Conservation (phyloP, 306 rosid genomes). For the Acacia confusa region DNA sequence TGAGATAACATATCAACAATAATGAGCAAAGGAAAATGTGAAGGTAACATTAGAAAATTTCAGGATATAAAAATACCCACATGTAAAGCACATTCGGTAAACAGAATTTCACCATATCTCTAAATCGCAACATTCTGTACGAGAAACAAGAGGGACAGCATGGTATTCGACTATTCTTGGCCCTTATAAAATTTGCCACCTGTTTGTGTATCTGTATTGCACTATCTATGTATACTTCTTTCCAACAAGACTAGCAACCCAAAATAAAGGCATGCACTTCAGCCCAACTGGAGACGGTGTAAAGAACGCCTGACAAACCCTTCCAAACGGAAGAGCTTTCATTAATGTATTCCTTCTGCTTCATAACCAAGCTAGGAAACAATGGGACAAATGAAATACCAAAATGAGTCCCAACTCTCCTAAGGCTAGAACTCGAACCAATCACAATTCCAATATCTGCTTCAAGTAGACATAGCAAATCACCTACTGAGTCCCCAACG, state of each 20-base stretch:
- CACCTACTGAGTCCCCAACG: slow-evolving; percentile 94
- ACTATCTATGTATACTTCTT: slow-evolving; percentile 39
- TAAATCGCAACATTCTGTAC: slow-evolving; percentile 52
- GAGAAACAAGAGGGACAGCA: slow-evolving; percentile 49
- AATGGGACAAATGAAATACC: slow-evolving; percentile 86
- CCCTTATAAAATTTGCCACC: slow-evolving; percentile 76
- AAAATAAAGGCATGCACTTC: slow-evolving; percentile 96
- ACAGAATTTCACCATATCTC: slow-evolving; percentile 46
- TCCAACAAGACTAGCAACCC: slow-evolving; percentile 70
- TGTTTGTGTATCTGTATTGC: slow-evolving; percentile 56
- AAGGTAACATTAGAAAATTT: slow-evolving; percentile 23
- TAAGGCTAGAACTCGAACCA: slow-evolving; percentile 91
- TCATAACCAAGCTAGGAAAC: slow-evolving; percentile 70
- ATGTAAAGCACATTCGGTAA: slow-evolving; percentile 42
- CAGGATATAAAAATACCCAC: slow-evolving; percentile 45
- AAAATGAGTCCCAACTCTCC: slow-evolving; percentile 64
- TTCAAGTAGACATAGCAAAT: slow-evolving; percentile 89
- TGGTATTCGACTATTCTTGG: slow-evolving; percentile 67
- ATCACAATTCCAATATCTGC: slow-evolving; percentile 94
- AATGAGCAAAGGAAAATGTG: slow-evolving; percentile 13
- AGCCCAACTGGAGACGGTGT: slow-evolving; percentile 88
- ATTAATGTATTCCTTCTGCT: slow-evolving; percentile 62
- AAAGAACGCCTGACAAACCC: slow-evolving; percentile 79
- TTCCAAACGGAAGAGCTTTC: slow-evolving; percentile 68
- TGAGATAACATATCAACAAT: slow-evolving; percentile 34